Percentiles rank a stretch among this genome's conserved stretches.
phyloP scores from a whole-genome alignment of 495 filamentous ascomycete species.

The Endocarpon pusillum region DNA sequence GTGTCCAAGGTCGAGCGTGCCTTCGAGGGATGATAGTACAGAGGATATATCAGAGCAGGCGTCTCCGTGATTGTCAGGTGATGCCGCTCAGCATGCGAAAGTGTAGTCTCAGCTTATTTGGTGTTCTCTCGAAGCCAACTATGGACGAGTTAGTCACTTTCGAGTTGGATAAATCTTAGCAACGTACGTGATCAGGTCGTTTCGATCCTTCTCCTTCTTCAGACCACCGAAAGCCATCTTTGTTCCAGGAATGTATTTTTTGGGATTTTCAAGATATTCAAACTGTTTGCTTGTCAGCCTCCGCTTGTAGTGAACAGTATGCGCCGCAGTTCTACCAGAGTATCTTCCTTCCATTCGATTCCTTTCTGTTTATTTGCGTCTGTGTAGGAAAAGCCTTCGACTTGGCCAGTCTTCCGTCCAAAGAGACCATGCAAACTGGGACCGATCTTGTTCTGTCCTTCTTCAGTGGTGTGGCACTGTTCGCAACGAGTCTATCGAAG shows the following conservation, averaged over 20 bases:
- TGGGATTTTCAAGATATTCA: slow-evolving; percentile 80
- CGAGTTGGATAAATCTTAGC: neutral
- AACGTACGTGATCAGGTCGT: slow-evolving; percentile 94
- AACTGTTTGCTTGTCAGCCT: slow-evolving; percentile 32
- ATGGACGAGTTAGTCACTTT: slow-evolving; percentile 1
- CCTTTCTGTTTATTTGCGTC: slow-evolving; percentile 98
- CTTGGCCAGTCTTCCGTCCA: slow-evolving; percentile 81
- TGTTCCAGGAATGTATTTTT: slow-evolving; percentile 96
- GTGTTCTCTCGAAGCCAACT: slow-evolving; percentile 2
- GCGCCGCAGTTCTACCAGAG: slow-evolving; percentile 46
- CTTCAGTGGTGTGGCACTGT: slow-evolving; percentile 93
- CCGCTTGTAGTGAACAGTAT: neutral
- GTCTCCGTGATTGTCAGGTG: neutral
- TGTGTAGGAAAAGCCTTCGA: slow-evolving; percentile 92
- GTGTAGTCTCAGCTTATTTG: slow-evolving; percentile 2
- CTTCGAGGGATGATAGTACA: no score
- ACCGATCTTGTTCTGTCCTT: slow-evolving; percentile 91
- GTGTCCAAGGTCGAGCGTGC: neutral
- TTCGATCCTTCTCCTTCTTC: slow-evolving; percentile 99
- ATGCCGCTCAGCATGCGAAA: neutral
- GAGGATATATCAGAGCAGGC: neutral
- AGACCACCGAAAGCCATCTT: slow-evolving; percentile 99
- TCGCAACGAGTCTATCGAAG: slow-evolving; percentile 70
- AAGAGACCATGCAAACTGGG: slow-evolving; percentile 95
- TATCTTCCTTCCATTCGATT: slow-evolving; percentile 71